Evolutionary conservation across 2,329 filamentous ascomycete genomes (phyloP).

Genomic region (Ceratocystis alfenasii): DNA sequence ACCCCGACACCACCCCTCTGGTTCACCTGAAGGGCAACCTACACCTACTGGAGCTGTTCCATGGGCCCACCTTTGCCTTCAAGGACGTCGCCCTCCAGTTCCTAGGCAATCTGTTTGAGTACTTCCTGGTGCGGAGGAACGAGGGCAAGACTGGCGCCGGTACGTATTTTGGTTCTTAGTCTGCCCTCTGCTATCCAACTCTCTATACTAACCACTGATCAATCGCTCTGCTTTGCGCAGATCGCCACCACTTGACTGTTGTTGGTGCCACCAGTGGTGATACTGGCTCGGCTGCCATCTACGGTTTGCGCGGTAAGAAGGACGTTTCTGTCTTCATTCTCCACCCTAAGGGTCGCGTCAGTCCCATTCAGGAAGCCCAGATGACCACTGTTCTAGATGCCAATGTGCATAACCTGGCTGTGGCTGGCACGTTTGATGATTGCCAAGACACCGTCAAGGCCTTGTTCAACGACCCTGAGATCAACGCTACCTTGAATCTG

Average conservation of each 20-base stretch:
- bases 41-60: conserved; percentile 86
- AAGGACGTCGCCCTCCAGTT: conserved; percentile 84
- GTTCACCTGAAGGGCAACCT: conserved; percentile 68
- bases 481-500: conserved; percentile 71
- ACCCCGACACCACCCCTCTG: conserved; percentile 64
- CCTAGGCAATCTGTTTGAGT: conserved; percentile 90
- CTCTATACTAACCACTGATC: conserved; percentile 24
- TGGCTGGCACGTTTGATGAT: conserved; percentile 88
- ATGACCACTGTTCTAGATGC: conserved; percentile 88
- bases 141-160: conserved; percentile 50
- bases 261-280: conserved; percentile 79
- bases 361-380: conserved; percentile 85
- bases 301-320: conserved; percentile 87
- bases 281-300: conserved; percentile 91
- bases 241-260: conserved; percentile 70
- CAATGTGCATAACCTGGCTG: conserved; percentile 86
- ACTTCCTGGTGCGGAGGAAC: conserved; percentile 67
- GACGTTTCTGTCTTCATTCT: conserved; percentile 95
- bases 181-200: background rate
- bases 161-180: conserved; percentile 25
- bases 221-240: conserved; percentile 28
- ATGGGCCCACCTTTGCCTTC: conserved; percentile 90
- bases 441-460: conserved; percentile 96
- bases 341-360: conserved; percentile 80
- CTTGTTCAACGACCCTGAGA: conserved; percentile 73